Evolutionary conservation across 495 filamentous ascomycete genomes (phyloP).

Genomic region (Trichoderma erinaceum): DNA sequence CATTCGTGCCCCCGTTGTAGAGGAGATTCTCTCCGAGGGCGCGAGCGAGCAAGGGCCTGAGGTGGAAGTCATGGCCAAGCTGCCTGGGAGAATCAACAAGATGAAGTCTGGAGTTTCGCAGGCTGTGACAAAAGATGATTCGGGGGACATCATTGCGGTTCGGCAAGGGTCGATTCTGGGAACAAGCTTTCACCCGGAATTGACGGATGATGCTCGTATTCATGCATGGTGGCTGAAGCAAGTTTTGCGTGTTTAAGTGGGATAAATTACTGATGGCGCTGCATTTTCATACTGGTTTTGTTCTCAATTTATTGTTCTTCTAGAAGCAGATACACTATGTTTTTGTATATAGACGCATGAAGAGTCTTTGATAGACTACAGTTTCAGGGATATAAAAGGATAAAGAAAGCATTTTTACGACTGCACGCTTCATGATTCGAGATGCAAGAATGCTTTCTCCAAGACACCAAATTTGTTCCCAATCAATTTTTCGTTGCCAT

Average conservation of each 20-base stretch:
- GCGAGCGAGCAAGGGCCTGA: conserved; percentile 20
- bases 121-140: conserved; percentile 33
- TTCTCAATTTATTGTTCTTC: not conserved
- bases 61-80: conserved; percentile 55
- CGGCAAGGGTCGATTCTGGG: conserved; percentile 91
- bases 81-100: conserved; percentile 40
- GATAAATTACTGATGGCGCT: not conserved
- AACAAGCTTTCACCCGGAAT: conserved; percentile 93
- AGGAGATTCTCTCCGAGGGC: conserved; percentile 58
- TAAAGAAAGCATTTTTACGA: too few species aligned
- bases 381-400: too few species aligned
- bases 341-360: too few species aligned
- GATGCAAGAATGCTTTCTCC: not conserved
- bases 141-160: conserved; percentile 85
- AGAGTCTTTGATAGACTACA: too few species aligned
- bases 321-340: too few species aligned
- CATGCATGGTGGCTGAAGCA: conserved; percentile 89
- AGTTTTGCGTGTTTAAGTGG: conserved; percentile 39
- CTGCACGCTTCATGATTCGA: too few species aligned
- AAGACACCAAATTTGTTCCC: not conserved
- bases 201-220: conserved; percentile 84
- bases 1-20: conserved; percentile 90
- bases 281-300: not conserved
- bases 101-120: conserved; percentile 20
- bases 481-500: not conserved